These are phyloP conservation scores for Sporisorium reilianum DNA, from an alignment of 1,284 basidiomycete species.

Conservation along the genomic window DNA sequence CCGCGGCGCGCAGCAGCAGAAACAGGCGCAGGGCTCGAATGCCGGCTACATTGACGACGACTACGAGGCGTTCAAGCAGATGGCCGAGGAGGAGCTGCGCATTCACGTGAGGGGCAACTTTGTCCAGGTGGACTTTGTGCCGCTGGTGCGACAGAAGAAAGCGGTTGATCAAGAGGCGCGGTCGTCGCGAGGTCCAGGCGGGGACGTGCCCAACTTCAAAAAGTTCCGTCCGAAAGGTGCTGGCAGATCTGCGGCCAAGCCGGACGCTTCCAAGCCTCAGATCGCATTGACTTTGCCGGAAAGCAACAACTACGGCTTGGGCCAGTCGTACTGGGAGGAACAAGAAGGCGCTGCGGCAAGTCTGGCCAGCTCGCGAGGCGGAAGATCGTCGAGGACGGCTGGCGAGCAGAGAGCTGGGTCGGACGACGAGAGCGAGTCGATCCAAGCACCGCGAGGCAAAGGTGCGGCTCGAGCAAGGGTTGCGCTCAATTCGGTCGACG, in stretches of 20 bases:
- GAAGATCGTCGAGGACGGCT: not conserved
- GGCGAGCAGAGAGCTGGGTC: slow-evolving; percentile 1
- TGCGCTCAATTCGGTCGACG: slow-evolving; percentile 26
- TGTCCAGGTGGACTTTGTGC: slow-evolving; percentile 64
- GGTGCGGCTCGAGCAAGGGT: slow-evolving; percentile 9
- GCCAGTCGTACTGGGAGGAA: slow-evolving; percentile 30
- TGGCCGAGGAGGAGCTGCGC: slow-evolving; percentile 53
- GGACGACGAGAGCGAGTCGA: slow-evolving; percentile 17
- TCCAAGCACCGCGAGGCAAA: not conserved
- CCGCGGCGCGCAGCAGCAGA: not conserved
- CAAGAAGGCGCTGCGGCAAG: slow-evolving; percentile 5
- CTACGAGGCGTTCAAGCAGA: slow-evolving; percentile 51
- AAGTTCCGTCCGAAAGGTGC: slow-evolving; percentile 40
- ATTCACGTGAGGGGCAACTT: slow-evolving; percentile 60
- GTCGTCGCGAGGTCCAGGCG: not conserved
- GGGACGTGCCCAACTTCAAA: slow-evolving; percentile 41
- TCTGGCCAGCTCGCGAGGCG: not conserved
- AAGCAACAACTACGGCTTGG: slow-evolving; percentile 42
- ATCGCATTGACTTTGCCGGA: slow-evolving; percentile 39
- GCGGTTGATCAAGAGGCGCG: not conserved
- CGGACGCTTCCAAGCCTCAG: not conserved
- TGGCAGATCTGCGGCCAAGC: not conserved
- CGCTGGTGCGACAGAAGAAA: slow-evolving; percentile 40
- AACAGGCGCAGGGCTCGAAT: not conserved
- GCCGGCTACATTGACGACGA: slow-evolving; percentile 39